Conservation (phyloP, 106 monocot genomes). For the Acorus gramineus region DNA sequence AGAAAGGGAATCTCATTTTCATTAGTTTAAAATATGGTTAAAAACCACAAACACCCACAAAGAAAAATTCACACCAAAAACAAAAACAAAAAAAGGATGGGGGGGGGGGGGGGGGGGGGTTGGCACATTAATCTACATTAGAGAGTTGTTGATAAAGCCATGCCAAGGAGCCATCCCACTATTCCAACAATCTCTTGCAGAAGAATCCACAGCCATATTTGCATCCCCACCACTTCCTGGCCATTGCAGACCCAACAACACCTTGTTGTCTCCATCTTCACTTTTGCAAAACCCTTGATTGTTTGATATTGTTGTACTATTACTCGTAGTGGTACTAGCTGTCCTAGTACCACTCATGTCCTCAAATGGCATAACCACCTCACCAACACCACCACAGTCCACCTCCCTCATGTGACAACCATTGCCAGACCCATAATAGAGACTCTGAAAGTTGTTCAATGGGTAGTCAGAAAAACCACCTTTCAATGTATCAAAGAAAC, state of each 20-base stretch:
- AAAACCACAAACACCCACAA: too few relatives aligned
- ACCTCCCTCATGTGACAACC: too few relatives aligned
- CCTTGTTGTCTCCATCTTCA: constrained; percentile 2
- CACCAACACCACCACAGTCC: too few relatives aligned
- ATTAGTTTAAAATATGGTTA: too few relatives aligned
- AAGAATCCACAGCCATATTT: constrained; percentile 16
- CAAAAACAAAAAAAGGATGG: too few relatives aligned
- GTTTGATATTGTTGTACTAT: background rate
- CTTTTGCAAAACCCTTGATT: constrained; percentile 6
- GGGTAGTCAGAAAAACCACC: constrained; percentile 8
- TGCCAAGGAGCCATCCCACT: constrained; percentile 8
- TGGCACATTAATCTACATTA: constrained; percentile 10
- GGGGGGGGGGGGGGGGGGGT: background rate
- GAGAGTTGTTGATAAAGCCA: constrained; percentile 28
- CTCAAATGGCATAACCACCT: background rate
- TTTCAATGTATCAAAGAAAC: constrained; percentile 20
- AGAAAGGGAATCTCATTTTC: too few relatives aligned
- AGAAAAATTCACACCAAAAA: too few relatives aligned
- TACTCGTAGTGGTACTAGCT: too few relatives aligned
- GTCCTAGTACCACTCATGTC: background rate
- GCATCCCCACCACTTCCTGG: constrained; percentile 8
- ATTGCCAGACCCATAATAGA: too few relatives aligned
- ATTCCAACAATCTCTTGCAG: constrained; percentile 19
- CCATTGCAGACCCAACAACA: constrained; percentile 6
- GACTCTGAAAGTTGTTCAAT: too few relatives aligned